Percentiles rank a stretch among this genome's conserved stretches.
Conservation (phyloP, 345 rosid species). For the Salix viminalis region DNA sequence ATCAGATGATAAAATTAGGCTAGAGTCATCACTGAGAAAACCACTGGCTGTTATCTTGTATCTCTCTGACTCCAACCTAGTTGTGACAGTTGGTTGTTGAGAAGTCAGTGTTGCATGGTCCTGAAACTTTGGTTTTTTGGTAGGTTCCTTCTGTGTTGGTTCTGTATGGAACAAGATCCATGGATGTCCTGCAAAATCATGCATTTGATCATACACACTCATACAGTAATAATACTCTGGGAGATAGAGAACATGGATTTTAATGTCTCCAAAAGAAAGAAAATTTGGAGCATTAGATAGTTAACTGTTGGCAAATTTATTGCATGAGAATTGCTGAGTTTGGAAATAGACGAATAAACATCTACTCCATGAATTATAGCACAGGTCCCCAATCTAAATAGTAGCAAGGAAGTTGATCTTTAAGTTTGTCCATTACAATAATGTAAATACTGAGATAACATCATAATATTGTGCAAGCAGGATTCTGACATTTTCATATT, state of each 20-base stretch:
- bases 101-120: slow-evolving; percentile 7
- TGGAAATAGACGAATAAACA: no score
- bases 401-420: not conserved
- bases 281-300: not conserved
- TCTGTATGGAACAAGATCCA: slow-evolving; percentile 15
- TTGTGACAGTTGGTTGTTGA: not conserved
- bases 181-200: slow-evolving; percentile 14
- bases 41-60: not conserved
- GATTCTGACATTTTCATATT: not conserved
- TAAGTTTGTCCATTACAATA: not conserved
- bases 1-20: slow-evolving; percentile 4
- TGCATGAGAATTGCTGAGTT: not conserved
- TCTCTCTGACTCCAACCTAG: slow-evolving; percentile 1
- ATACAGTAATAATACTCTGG: not conserved
- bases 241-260: not conserved
- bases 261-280: not conserved
- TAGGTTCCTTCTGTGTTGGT: not conserved
- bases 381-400: not conserved
- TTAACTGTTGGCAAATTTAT: not conserved
- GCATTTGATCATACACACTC: not conserved
- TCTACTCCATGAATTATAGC: not conserved
- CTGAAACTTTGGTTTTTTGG: not conserved
- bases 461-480: not conserved
- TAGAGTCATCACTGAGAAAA: slow-evolving; percentile 6
- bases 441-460: no score